Percentiles rank a stretch among this genome's conserved stretches.
These are phyloP conservation scores for Talaromyces thailandensis DNA, from an alignment of 495 filamentous ascomycete species.

Conservation along the genomic window DNA sequence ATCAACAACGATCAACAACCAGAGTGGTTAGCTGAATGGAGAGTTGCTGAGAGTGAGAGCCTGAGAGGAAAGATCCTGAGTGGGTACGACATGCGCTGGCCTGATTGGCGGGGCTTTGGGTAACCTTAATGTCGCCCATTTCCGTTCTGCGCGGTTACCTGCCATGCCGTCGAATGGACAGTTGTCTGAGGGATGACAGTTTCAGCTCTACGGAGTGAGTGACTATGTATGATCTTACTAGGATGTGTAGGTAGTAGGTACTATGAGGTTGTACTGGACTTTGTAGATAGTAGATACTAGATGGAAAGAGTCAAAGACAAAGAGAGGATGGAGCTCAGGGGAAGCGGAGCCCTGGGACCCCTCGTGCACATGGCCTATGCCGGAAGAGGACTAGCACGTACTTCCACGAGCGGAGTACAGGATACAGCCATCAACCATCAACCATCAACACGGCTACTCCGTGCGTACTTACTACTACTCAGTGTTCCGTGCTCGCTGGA, in stretches of 20 bases:
- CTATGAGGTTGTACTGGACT: neutral
- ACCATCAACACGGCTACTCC: neutral
- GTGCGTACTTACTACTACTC: too few species aligned
- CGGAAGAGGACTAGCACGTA: neutral
- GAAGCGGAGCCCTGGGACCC: neutral
- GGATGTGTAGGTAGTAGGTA: neutral
- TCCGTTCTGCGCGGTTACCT: neutral
- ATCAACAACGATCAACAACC: neutral
- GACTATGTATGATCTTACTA: too few species aligned
- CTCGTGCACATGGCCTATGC: neutral
- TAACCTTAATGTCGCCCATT: neutral
- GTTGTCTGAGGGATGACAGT: neutral
- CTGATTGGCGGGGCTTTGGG: neutral
- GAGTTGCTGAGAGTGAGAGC: neutral
- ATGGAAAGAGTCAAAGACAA: neutral
- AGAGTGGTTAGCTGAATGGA: neutral
- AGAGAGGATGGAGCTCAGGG: neutral
- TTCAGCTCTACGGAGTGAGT: neutral
- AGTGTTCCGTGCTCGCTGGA: neutral
- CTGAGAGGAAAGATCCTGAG: neutral
- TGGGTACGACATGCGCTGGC: neutral
- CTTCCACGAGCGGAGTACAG: neutral
- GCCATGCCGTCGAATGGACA: neutral
- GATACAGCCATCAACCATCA: too few species aligned
- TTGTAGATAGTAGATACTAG: neutral